Evolutionary conservation across 208 protist species (phyloP).

Genomic region (Vickermania spadyakhi): DNA sequence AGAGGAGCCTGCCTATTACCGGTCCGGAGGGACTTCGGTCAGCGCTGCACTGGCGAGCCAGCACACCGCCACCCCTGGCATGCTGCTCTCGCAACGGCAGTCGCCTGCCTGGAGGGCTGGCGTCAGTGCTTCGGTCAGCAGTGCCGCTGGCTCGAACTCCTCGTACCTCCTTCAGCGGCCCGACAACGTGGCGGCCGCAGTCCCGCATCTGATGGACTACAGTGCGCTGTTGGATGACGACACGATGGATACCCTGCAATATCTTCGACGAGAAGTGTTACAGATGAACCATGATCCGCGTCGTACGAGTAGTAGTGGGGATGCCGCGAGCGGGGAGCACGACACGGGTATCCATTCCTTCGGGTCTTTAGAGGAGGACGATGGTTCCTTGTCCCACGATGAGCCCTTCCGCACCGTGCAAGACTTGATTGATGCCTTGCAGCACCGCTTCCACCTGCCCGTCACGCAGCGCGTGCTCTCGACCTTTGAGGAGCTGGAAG

Average conservation of each 20-base stretch:
- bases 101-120: background rate
- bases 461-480: slow-evolving; percentile 68
- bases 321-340: background rate
- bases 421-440: slow-evolving; percentile 62
- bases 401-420: slow-evolving; percentile 65
- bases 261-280: slow-evolving; percentile 28
- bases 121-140: background rate
- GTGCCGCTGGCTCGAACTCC: background rate
- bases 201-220: slow-evolving; percentile 72
- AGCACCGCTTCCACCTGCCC: slow-evolving; percentile 29
- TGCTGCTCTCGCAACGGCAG: background rate
- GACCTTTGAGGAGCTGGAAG: slow-evolving; percentile 62
- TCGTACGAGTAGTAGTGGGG: too few species aligned
- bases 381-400: slow-evolving; percentile 40
- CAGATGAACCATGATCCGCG: too few species aligned
- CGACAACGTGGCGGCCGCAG: slow-evolving; percentile 9
- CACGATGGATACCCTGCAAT: slow-evolving; percentile 54
- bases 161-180: background rate
- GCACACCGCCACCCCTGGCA: background rate
- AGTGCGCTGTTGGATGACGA: slow-evolving; percentile 57
- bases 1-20: background rate
- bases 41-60: background rate
- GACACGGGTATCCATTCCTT: background rate
- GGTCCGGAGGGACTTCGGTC: background rate
- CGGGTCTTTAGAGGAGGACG: too few species aligned